Evolutionary conservation across 202 grass and related monocot species (phyloP).

Genomic region (Eragrostis tef): DNA sequence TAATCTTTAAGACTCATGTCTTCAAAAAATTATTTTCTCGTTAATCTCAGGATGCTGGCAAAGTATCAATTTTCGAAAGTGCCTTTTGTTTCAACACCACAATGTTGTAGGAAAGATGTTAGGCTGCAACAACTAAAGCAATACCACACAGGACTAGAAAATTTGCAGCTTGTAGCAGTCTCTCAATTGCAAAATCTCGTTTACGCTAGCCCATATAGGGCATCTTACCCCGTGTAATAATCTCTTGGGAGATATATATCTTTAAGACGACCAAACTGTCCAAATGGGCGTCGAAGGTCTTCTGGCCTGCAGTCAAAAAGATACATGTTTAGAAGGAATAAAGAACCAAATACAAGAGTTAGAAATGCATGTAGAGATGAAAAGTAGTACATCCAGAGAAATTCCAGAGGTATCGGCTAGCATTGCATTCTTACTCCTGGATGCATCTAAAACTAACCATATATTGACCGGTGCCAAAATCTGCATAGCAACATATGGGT

Average conservation of each 20-base stretch:
- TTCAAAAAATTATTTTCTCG: slow-evolving; percentile 74
- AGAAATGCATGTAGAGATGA: not conserved
- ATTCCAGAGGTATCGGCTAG: not conserved
- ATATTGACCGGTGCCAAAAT: not conserved
- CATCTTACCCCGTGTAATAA: slow-evolving; percentile 84
- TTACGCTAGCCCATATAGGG: not conserved
- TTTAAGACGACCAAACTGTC: slow-evolving; percentile 87
- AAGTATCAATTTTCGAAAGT: slow-evolving; percentile 21
- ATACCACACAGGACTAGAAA: slow-evolving; percentile 3
- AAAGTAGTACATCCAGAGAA: slow-evolving; percentile 28
- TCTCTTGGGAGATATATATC: slow-evolving; percentile 90
- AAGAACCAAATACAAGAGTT: not conserved
- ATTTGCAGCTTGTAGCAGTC: not conserved
- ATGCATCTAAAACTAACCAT: not conserved
- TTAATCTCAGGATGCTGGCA: slow-evolving; percentile 66
- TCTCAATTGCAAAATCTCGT: not conserved
- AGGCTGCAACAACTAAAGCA: not conserved
- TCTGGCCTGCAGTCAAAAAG: slow-evolving; percentile 69
- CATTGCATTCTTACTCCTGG: not conserved
- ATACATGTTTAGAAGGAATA: slow-evolving; percentile 2
- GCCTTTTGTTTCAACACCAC: slow-evolving; percentile 5
- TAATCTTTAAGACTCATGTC: slow-evolving; percentile 62
- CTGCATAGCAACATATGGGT: not conserved
- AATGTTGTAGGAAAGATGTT: not conserved
- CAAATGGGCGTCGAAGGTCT: slow-evolving; percentile 84